Base-by-base conservation (phyloP, 768 basidiomycete species). In the Auriculariales sp. region DNA sequence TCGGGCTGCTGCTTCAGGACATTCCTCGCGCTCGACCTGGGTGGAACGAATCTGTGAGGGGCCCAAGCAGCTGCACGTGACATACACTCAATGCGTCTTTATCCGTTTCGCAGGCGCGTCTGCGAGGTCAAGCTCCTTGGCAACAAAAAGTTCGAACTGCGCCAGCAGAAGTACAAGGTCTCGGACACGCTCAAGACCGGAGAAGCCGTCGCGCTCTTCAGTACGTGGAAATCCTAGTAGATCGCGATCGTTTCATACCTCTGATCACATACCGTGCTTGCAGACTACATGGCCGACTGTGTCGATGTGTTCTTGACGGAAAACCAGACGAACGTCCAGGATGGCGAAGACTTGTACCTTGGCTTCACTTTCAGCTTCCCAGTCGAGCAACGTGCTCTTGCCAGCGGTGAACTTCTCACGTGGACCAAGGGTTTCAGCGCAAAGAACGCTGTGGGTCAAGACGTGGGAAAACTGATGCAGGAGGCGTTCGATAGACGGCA, bases 341-440 rank as follows among this genome's bases (percentile, higher is more conserved):
- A 42, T 49, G 54, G 29, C 59, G 61, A 64, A 51, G 53, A 61
- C 15, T 56, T 84, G 32, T 74, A 77, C 28, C 80, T 99, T 2
- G 95, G 94, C 7, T 74, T 99, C 47, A 98, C 95, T 0, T 99
- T 98, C 64, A 92, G 88, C 27, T 95, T 97, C 70, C 95, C 95
- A 2, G 95, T 98, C 27, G 90, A 95, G 58, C 95, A 99, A 62
- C 91, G 89, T 0, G 92, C 95, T 0, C 73, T 98, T 22, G 83
- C 83, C 57, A 78, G 80, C 22, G 95, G 95, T 1, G 87, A 80
- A 53, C 83, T 99, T 53, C 70, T 98, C 30, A 94, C 87, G 0
- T 92, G 89, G 89, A 97, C 89, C 3, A 94, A 97, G 65, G 95
- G 93, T 3, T 97, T 95, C 64, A 65, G 83, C n/a, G 90, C 89